These are phyloP conservation scores for Zygosaccharomyces bisporus DNA, from an alignment of 805 yeast species.

Conservation along the genomic window DNA sequence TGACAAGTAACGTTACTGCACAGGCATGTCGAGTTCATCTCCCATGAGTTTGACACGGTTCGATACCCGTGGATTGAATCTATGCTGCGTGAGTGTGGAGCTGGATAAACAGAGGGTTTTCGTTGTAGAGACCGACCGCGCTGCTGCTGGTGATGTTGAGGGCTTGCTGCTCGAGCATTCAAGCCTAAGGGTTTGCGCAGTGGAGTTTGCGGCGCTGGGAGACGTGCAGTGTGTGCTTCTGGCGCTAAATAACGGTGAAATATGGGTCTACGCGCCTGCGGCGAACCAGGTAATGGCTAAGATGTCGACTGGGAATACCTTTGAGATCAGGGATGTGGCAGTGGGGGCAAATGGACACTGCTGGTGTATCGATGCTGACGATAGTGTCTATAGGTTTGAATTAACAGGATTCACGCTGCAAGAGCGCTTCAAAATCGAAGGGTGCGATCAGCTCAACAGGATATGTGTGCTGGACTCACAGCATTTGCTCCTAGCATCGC, in stretches of 20 bases:
- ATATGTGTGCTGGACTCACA: slow-evolving; percentile 24
- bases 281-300: slow-evolving; percentile 54
- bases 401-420: slow-evolving; percentile 41
- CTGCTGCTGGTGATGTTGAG: slow-evolving; percentile 37
- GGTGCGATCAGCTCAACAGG: slow-evolving; percentile 33
- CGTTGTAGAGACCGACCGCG: slow-evolving; percentile 50
- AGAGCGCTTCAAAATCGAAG: slow-evolving; percentile 41
- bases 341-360: slow-evolving; percentile 33
- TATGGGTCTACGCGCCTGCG: slow-evolving; percentile 64
- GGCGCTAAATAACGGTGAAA: slow-evolving; percentile 61
- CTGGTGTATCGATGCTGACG: slow-evolving; percentile 60
- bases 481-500: slow-evolving; percentile 61
- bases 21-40: slow-evolving; percentile 5
- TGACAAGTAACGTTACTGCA: neutral
- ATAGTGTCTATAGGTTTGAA: slow-evolving; percentile 62
- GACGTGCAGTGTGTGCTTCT: slow-evolving; percentile 52
- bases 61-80: slow-evolving; percentile 58
- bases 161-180: slow-evolving; percentile 38
- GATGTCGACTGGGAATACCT: slow-evolving; percentile 44
- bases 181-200: slow-evolving; percentile 20
- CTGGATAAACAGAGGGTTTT: slow-evolving; percentile 68
- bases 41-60: slow-evolving; percentile 45
- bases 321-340: slow-evolving; percentile 49
- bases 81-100: slow-evolving; percentile 63
- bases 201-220: slow-evolving; percentile 28